Evolutionary conservation across 768 basidiomycete species (phyloP).

Genomic region (Podaxis carcinomalis): DNA sequence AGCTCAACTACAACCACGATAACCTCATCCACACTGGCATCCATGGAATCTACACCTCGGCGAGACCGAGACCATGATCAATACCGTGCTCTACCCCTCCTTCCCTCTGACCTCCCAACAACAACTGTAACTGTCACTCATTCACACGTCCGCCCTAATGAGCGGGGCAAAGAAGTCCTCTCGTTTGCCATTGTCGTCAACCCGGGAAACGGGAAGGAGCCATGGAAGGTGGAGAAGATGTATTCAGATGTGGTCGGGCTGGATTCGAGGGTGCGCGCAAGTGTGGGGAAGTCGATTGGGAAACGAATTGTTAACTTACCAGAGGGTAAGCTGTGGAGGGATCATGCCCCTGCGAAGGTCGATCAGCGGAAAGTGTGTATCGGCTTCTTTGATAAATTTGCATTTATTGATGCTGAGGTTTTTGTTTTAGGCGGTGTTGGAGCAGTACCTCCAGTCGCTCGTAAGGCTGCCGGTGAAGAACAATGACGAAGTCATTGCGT

Average conservation of each 20-base stretch:
- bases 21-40: neutral
- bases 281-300: constrained; percentile 60
- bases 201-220: constrained; percentile 65
- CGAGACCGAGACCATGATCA: constrained; percentile 11
- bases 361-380: constrained; percentile 87
- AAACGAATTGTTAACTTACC: constrained; percentile 83
- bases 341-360: constrained; percentile 94
- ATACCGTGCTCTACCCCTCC: constrained; percentile 61
- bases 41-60: constrained; percentile 4
- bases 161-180: constrained; percentile 87
- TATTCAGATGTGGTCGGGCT: constrained; percentile 90
- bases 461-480: constrained; percentile 80
- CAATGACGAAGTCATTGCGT: constrained; percentile 86
- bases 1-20: neutral
- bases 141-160: constrained; percentile 84
- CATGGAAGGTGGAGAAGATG: constrained; percentile 88
- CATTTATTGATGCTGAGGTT: too few species aligned
- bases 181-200: constrained; percentile 81
- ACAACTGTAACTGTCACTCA: constrained; percentile 71
- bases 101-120: constrained; percentile 66
- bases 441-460: constrained; percentile 82
- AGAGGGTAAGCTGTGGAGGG: constrained; percentile 93
- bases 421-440: constrained; percentile 58
- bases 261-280: constrained; percentile 71
- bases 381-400: neutral